A percentile compares a stretch with the other conserved stretches of the same genome.
These are phyloP conservation scores for Cyclotella sp. DNA, from an alignment of 108 stramenopile species.

Conservation along the genomic window DNA sequence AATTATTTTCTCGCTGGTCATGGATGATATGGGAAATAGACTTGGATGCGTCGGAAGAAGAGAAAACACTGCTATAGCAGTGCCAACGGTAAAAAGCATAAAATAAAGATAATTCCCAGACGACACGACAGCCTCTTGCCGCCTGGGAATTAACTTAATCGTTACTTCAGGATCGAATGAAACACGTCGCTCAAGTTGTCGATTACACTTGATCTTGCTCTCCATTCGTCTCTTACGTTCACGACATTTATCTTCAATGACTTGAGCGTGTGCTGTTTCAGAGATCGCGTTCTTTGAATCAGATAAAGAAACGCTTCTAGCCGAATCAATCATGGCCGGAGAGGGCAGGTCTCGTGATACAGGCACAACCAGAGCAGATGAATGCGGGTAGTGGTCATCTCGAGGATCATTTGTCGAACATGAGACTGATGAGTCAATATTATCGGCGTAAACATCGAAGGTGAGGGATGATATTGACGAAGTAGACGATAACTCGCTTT, in stretches of 20 bases:
- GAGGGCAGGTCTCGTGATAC: background rate
- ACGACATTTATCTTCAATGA: constrained; percentile 12
- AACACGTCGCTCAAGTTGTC: constrained; percentile 17
- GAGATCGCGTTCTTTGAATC: constrained; percentile 14
- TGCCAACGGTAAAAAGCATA: constrained; percentile 35
- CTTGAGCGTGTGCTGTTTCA: background rate
- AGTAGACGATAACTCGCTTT: constrained; percentile 10
- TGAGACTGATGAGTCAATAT: constrained; percentile 20
- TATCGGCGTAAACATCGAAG: constrained; percentile 5
- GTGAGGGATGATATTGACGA: constrained; percentile 36
- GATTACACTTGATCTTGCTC: background rate
- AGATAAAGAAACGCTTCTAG: background rate
- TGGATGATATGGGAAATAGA: constrained; percentile 29
- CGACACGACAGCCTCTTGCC: background rate
- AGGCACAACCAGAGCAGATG: background rate
- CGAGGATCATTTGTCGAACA: background rate
- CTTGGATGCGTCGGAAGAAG: constrained; percentile 32
- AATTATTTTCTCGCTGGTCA: constrained; percentile 17
- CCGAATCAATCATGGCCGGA: background rate
- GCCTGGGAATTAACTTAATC: constrained; percentile 18
- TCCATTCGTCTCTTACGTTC: background rate
- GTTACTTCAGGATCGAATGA: constrained; percentile 37
- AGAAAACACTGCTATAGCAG: constrained; percentile 34
- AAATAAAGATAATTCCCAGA: constrained; percentile 27
- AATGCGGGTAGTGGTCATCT: background rate